phyloP scores from a whole-genome alignment of 2,329 filamentous ascomycete species.

The Pyrenochaeta sp. region DNA sequence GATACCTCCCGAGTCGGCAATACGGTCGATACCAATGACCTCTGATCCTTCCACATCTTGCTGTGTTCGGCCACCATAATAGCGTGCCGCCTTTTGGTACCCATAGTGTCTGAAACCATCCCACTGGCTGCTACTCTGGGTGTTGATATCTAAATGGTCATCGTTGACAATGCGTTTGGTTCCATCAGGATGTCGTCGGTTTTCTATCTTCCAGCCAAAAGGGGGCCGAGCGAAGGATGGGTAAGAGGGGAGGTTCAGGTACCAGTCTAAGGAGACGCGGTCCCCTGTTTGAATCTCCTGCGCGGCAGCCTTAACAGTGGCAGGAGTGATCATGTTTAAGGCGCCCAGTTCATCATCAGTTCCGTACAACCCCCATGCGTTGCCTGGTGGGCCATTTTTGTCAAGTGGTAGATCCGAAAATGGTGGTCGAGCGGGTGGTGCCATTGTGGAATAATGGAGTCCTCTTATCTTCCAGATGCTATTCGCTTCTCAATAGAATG shows the following conservation, averaged over 20 bases:
- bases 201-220: slow-evolving; percentile 40
- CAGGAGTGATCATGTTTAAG: slow-evolving; percentile 63
- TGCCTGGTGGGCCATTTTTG: slow-evolving; percentile 60
- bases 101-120: slow-evolving; percentile 54
- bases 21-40: slow-evolving; percentile 54
- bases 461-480: no score
- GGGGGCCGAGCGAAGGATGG: slow-evolving; percentile 49
- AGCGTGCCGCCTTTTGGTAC: slow-evolving; percentile 53
- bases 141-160: slow-evolving; percentile 49
- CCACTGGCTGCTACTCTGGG: slow-evolving; percentile 50
- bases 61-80: slow-evolving; percentile 54
- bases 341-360: slow-evolving; percentile 62
- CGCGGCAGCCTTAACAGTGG: slow-evolving; percentile 53
- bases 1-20: slow-evolving; percentile 41
- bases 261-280: slow-evolving; percentile 51
- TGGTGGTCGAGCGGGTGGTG: slow-evolving; percentile 36
- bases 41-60: slow-evolving; percentile 48
- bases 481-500: no score
- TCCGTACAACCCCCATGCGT: slow-evolving; percentile 67
- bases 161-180: slow-evolving; percentile 46
- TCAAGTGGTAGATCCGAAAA: slow-evolving; percentile 61
- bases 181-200: slow-evolving; percentile 38
- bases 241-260: slow-evolving; percentile 49
- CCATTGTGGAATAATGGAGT: slow-evolving; percentile 10
- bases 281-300: slow-evolving; percentile 56